Base-by-base conservation (phyloP, 1,284 basidiomycete genomes). In the Phylloboletellus chloephorus region DNA sequence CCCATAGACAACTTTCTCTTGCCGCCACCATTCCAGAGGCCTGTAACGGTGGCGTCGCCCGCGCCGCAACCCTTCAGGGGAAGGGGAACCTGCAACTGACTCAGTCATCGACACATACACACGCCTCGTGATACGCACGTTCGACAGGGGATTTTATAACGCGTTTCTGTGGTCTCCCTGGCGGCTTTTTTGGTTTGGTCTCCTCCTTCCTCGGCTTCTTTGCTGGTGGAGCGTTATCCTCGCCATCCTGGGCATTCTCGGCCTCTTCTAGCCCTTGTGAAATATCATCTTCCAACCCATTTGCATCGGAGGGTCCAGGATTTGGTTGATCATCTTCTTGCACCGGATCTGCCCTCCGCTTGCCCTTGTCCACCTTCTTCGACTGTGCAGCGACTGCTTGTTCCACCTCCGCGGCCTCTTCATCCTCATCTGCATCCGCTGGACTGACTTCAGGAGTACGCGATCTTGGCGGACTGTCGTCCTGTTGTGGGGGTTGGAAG, bases 11-110 rank as follows among this genome's bases (percentile, higher is more conserved):
- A 91, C 77, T 47, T 82, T 84, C 63, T 98, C 95, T 50, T 82
- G 80, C n/a, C 90, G 78, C 96, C 96, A 98, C 68, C 75, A 96
- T 29, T 91, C 86, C 20, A 98, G 70, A 2, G 95, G 96, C 34
- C 69, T 68, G 53, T 81, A 82, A 11, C 82, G 79, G 40, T 76
- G 70, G 15, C 94, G 81, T 35, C 70, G 72, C 22, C 88, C 82
- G 33, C 88, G 79, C 7, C 93, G 82, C 3, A 88, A 68, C 22
- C 87, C 88, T 13, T 80, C 69, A 7, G 72, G 67, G 7, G 53
- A 47, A 24, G 48, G 51, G 37, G 51, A 48, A 39, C 22, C 56
- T 55, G 35, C 24, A 37, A 31, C 22, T 22, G 10, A 25, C 17
- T 61, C 24, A 49, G 53, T 47, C 13, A 34, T 43, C 11, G 7